Conservation (phyloP, 2,329 filamentous ascomycete species). For the Teratosphaeria gauchensis region DNA sequence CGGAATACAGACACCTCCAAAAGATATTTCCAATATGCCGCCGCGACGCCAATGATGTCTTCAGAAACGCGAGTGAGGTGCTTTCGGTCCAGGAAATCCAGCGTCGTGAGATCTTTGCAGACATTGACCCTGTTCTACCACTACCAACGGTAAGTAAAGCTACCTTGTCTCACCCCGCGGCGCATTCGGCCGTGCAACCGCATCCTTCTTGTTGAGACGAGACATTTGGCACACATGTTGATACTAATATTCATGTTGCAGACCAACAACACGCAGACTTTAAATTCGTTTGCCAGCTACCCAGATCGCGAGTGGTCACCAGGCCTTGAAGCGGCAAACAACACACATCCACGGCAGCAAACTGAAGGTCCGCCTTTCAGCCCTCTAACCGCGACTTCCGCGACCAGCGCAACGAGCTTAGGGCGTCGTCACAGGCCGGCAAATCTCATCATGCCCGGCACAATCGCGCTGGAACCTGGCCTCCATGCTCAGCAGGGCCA, state of each 20-base stretch:
- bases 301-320: constrained; percentile 8
- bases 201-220: neutral
- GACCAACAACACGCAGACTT: constrained; percentile 16
- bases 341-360: neutral
- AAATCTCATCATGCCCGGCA: neutral
- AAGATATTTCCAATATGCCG: constrained; percentile 8
- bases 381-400: neutral
- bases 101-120: constrained; percentile 11
- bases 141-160: constrained; percentile 12
- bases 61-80: constrained; percentile 3
- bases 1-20: constrained; percentile 6
- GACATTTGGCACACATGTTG: neutral
- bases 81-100: constrained; percentile 19
- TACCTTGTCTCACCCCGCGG: neutral
- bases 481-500: neutral
- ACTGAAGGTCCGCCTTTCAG: neutral
- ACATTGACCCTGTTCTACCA: constrained; percentile 16
- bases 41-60: constrained; percentile 14
- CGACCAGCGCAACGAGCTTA: neutral
- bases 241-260: neutral
- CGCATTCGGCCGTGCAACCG: neutral
- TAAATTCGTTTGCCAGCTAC: constrained; percentile 17
- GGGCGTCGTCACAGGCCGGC: neutral
- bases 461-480: neutral
- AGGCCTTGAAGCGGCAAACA: neutral